Conservation (phyloP, 768 basidiomycete genomes). For the Crepidotus variabilis region DNA sequence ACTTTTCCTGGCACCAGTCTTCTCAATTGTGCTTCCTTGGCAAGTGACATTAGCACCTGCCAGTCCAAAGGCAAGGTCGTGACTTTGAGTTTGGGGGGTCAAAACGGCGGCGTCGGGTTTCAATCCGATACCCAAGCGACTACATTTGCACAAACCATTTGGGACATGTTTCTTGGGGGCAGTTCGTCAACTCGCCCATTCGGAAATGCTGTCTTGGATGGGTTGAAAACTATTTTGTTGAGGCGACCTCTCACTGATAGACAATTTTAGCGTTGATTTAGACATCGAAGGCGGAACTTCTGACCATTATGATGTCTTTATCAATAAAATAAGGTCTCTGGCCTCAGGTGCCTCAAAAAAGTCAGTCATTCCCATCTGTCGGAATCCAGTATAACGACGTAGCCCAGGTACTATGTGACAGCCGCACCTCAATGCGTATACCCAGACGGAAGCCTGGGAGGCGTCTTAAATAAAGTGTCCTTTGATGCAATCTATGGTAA, state of each 20-base stretch:
- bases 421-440: conserved; percentile 67
- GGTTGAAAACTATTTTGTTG: conserved; percentile 33
- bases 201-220: conserved; percentile 67
- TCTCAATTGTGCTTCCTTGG: conserved; percentile 58
- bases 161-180: conserved; percentile 68
- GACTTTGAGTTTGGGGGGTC: conserved; percentile 58
- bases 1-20: conserved; percentile 62
- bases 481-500: conserved; percentile 71
- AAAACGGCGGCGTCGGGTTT: conserved; percentile 60
- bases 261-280: conserved; percentile 52
- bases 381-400: background rate
- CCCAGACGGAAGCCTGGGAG: conserved; percentile 60
- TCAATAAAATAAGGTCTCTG: conserved; percentile 52
- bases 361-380: conserved; percentile 25
- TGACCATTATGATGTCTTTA: conserved; percentile 47
- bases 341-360: conserved; percentile 48
- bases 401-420: conserved; percentile 57
- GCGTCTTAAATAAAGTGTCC: conserved; percentile 52
- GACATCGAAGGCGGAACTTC: conserved; percentile 71
- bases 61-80: conserved; percentile 63
- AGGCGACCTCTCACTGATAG: background rate
- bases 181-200: conserved; percentile 61
- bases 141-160: conserved; percentile 62
- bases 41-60: conserved; percentile 58
- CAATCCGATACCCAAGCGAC: conserved; percentile 51